Percentiles rank a stretch among this genome's conserved stretches.
Evolutionary conservation across 2,329 filamentous ascomycete species (phyloP).

Genomic region (Ascochyta pisi): DNA sequence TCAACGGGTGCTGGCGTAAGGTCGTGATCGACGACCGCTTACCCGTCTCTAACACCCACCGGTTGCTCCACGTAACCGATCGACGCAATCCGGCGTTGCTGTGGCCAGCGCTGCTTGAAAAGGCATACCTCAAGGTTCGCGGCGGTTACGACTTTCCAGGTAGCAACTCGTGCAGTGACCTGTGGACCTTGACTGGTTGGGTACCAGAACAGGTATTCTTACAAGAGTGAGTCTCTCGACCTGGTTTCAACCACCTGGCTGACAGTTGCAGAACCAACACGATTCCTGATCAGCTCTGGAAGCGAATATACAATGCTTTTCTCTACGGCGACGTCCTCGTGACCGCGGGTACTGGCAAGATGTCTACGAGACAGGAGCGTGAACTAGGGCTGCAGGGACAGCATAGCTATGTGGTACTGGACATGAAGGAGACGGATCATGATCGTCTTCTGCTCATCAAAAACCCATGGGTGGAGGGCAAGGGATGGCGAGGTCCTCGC

Average conservation of each 20-base stretch:
- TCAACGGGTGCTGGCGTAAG: slow-evolving; percentile 90
- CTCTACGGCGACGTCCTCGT: slow-evolving; percentile 81
- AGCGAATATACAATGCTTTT: slow-evolving; percentile 75
- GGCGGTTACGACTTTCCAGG: slow-evolving; percentile 98
- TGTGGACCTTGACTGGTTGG: slow-evolving; percentile 94
- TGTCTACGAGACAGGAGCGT: slow-evolving; percentile 78
- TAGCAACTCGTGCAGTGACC: slow-evolving; percentile 93
- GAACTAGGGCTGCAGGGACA: slow-evolving; percentile 83
- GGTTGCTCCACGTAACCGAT: slow-evolving; percentile 86
- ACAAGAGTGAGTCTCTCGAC: slow-evolving; percentile 63
- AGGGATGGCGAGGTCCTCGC: slow-evolving; percentile 69
- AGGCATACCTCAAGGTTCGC: slow-evolving; percentile 93
- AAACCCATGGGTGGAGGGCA: slow-evolving; percentile 92
- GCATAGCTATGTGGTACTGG: slow-evolving; percentile 92
- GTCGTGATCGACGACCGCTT: slow-evolving; percentile 90
- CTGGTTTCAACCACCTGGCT: slow-evolving; percentile 2
- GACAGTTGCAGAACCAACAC: slow-evolving; percentile 70
- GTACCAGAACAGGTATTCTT: slow-evolving; percentile 95
- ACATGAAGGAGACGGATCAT: slow-evolving; percentile 71
- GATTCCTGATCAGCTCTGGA: slow-evolving; percentile 78
- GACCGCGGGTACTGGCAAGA: slow-evolving; percentile 86
- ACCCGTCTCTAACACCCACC: slow-evolving; percentile 75
- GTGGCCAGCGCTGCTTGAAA: slow-evolving; percentile 93
- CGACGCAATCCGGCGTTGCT: slow-evolving; percentile 79
- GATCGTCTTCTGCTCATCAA: slow-evolving; percentile 81